A percentile compares a stretch with the other conserved stretches of the same genome.
These are phyloP conservation scores for Yamadazyma sp. DNA, from an alignment of 1,139 yeast genomes.

Conservation along the genomic window DNA sequence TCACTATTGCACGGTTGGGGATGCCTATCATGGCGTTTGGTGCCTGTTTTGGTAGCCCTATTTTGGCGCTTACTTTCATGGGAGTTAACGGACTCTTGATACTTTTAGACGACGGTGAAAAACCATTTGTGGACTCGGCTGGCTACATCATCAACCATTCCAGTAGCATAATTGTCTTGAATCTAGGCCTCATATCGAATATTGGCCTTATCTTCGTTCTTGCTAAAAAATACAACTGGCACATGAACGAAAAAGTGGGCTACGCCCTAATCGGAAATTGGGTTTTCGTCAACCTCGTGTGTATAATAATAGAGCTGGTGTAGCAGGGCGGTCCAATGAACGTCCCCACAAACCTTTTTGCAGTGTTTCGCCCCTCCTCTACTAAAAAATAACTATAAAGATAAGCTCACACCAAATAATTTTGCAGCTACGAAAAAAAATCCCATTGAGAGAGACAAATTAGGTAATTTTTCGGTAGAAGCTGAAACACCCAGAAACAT, in stretches of 20 bases:
- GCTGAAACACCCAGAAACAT: background rate
- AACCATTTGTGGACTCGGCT: slow-evolving; percentile 9
- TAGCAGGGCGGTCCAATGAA: no score
- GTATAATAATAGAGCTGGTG: slow-evolving; percentile 17
- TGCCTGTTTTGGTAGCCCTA: slow-evolving; percentile 94
- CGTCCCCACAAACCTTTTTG: no score
- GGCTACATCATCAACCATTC: slow-evolving; percentile 35
- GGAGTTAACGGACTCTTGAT: slow-evolving; percentile 62
- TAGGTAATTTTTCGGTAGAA: slow-evolving; percentile 1
- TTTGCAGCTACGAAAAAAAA: slow-evolving; percentile 1
- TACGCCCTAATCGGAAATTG: slow-evolving; percentile 52
- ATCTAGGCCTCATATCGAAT: slow-evolving; percentile 52
- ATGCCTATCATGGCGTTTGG: slow-evolving; percentile 90
- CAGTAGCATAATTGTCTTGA: slow-evolving; percentile 48
- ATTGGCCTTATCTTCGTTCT: slow-evolving; percentile 51
- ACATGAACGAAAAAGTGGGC: slow-evolving; percentile 60
- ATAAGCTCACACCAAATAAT: background rate
- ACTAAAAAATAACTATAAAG: background rate
- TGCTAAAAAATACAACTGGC: slow-evolving; percentile 69
- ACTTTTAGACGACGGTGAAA: slow-evolving; percentile 24
- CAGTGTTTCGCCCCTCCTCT: no score
- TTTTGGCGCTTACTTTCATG: slow-evolving; percentile 48
- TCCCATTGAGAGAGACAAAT: slow-evolving; percentile 2
- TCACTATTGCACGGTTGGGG: slow-evolving; percentile 82
- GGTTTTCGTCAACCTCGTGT: slow-evolving; percentile 48